Evolutionary conservation across 2,329 filamentous ascomycete genomes (phyloP), one percentile per base, ranked within the genome.

Genomic region (Fusarium abutilonis): DNA sequence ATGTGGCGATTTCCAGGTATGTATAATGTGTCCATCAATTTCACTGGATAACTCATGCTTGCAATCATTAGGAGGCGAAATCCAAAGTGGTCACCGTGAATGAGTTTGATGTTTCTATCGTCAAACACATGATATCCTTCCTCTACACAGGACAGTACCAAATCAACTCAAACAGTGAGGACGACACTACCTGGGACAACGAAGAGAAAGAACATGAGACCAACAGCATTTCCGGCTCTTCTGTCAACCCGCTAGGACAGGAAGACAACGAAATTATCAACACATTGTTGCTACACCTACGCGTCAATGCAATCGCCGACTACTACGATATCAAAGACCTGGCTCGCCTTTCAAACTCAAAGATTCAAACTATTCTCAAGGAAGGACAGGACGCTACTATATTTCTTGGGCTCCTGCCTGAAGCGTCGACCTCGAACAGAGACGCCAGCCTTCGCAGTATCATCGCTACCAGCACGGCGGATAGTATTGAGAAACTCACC

Each of bases 171-270:
- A 7, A 28, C 2, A 13, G 15, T 6, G 13, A 29, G 21, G 10
- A 6, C 0, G 3, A 9, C 0, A 3, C 9, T 2, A 13, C 2
- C 0, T 1, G 19, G 11, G 0, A 23, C 3, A 13, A 9, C 1
- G 5, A 21, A 1, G 9, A 39, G 2, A 10, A 1, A 0, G 6
- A 39, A 2, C 23, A 7, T 3, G 31, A 10, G 2, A 8, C 6
- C 1, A 29, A 19, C 1, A 1, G 5, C 1, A 4, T 14, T 1
- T 3, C 23, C 9, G 6, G 28, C 14, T 5, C 2, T 8, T 5
- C 5, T 2, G 3, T 1, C 1, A 13, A 1, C 4, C 11, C 6
- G 29, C 11, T 6, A n/a, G 6, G 4, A 3, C 5, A n/a, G 3
- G 35, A 9, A 15, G 8, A 9, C 6, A 19, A 39, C 6, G 1